A percentile compares a stretch with the other conserved stretches of the same genome.
Evolutionary conservation across 2,329 filamentous ascomycete genomes (phyloP).

Genomic region (Aspergillus novoparasiticus): DNA sequence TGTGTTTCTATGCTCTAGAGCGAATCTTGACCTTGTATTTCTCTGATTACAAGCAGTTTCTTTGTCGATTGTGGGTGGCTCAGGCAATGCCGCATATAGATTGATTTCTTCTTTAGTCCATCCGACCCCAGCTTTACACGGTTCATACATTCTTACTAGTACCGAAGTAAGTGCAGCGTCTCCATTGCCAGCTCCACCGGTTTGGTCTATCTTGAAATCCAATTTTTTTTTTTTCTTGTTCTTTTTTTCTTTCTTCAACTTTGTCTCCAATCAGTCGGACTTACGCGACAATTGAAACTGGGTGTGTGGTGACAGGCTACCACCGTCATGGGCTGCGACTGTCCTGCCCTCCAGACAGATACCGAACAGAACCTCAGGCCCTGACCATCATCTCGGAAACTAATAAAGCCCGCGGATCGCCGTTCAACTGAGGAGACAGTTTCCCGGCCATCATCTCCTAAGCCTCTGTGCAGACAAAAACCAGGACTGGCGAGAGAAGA

Average conservation of each 20-base stretch:
- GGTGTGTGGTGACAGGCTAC: slow-evolving; percentile 8
- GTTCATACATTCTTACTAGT: slow-evolving; percentile 7
- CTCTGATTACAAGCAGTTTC: not conserved
- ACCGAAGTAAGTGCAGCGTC: not conserved
- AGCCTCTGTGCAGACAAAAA: slow-evolving; percentile 10
- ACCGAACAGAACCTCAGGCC: slow-evolving; percentile 13
- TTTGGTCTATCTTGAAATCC: slow-evolving; percentile 16
- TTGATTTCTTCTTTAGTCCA: not conserved
- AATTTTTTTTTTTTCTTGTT: slow-evolving; percentile 11
- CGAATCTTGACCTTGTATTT: not conserved
- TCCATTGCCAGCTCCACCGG: slow-evolving; percentile 18
- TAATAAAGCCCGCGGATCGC: slow-evolving; percentile 18
- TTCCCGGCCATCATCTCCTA: slow-evolving; percentile 5
- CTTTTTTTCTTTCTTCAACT: not conserved
- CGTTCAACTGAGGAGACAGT: slow-evolving; percentile 19
- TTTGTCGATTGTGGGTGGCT: not conserved
- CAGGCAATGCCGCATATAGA: not conserved
- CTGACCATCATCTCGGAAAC: slow-evolving; percentile 19
- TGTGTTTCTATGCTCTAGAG: not conserved
- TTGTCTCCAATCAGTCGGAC: slow-evolving; percentile 3
- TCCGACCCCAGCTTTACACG: slow-evolving; percentile 3
- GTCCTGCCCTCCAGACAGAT: slow-evolving; percentile 20
- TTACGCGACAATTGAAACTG: not conserved
- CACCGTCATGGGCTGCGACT: slow-evolving; percentile 25
- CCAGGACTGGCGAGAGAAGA: slow-evolving; percentile 5